Base-by-base conservation (phyloP, 306 rosid genomes). In the Prinsepia uniflora region DNA sequence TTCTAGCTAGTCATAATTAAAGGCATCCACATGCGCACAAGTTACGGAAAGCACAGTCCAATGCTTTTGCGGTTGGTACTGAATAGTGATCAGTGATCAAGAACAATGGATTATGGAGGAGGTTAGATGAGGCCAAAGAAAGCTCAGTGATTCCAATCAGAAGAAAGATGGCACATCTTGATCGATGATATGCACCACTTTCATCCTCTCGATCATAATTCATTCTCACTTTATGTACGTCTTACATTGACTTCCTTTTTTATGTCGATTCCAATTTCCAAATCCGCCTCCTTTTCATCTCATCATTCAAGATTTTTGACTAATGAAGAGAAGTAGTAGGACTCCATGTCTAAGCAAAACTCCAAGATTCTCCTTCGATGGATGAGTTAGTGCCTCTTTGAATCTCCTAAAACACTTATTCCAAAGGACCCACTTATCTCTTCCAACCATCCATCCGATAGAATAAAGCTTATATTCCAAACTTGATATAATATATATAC, bases 361-460 rank as follows among this genome's bases (percentile, higher is more conserved):
- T 71, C 36, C 75, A 70, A 58, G 46, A 60, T 45, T 57, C 17
- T 44, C 45, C 46, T 57, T 19, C 22, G 9, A 30, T 30, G 3
- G 1, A 30, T 30, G 10, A 45, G 20, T 24, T 44, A 14, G 75
- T 17, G 75, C 74, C 66, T 6, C 74, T 70, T 70, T 57, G 75
- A 44, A 71, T 19, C 56, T 57, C 13, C 18, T 12, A 19, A 55
- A 10, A 43, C n/a, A 53, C 62, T 18, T 39, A 15, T 17, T 71
- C 57, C 8, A 17, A 7, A 41, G 52, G 55, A 24, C 57, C 57
- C 36, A 70, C 74, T 57, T 11, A 20, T 59, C 19, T 59, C 64
- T 34, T 34, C 34, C 10, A 34, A 34, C 11, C 4, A 34, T 50
- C 18, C 6, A 50, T 0, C 20, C 6, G 17, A 2, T 3, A 46